phyloP scores from a whole-genome alignment of 2,329 filamentous ascomycete genomes.

The Hypoxylon sp. region DNA sequence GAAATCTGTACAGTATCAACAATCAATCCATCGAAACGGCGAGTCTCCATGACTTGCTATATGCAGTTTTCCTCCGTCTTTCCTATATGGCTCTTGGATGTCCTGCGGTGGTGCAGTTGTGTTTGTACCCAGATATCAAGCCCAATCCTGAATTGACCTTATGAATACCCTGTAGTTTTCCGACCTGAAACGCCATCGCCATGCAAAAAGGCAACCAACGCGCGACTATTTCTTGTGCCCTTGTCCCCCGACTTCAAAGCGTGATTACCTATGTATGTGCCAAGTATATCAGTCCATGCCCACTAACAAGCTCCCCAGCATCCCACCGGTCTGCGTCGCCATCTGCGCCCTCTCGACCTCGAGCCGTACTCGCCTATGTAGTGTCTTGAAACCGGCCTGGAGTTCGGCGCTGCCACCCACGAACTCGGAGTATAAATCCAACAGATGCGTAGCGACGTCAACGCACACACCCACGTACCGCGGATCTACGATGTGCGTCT shows the following conservation, averaged over 20 bases:
- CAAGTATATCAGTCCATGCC: constrained; percentile 50
- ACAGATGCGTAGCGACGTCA: constrained; percentile 83
- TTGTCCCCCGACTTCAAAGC: not conserved
- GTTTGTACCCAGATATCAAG: constrained; percentile 27
- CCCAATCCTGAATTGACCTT: constrained; percentile 21
- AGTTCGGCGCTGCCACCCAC: constrained; percentile 81
- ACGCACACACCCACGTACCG: constrained; percentile 85
- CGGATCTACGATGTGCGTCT: constrained; percentile 84
- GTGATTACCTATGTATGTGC: not conserved
- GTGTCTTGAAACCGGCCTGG: constrained; percentile 75
- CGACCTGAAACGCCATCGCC: constrained; percentile 58
- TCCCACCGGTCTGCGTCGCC: constrained; percentile 85
- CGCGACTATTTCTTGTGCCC: constrained; percentile 2
- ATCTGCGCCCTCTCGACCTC: constrained; percentile 88
- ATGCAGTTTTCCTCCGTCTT: constrained; percentile 2
- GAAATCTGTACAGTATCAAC: not conserved
- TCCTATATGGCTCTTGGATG: constrained; percentile 4
- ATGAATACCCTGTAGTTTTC: constrained; percentile 26
- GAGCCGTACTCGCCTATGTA: constrained; percentile 79
- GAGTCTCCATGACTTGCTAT: not conserved
- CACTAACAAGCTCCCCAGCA: constrained; percentile 81
- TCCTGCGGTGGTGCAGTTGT: constrained; percentile 8
- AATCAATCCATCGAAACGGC: not conserved
- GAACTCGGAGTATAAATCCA: constrained; percentile 90
- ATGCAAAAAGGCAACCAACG: constrained; percentile 54